Conservation (phyloP, 805 yeast genomes). For the Teunomyces aglyptinius region DNA sequence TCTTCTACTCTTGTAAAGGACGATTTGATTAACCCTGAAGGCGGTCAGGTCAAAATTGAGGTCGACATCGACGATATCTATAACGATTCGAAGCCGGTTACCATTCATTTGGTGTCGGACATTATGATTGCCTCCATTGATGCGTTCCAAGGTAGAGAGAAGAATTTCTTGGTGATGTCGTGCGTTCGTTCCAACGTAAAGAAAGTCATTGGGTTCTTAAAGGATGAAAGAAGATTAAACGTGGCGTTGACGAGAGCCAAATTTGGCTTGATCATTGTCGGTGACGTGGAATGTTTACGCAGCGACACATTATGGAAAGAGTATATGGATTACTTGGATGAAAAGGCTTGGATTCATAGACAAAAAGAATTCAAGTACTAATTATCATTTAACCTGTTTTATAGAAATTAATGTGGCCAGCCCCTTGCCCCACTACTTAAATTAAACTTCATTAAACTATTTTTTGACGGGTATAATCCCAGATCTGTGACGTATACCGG, state of each 20-base stretch:
- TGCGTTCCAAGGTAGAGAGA: conserved; percentile 31
- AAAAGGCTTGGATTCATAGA: conserved; percentile 27
- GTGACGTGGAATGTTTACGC: conserved; percentile 40
- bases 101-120: conserved; percentile 47
- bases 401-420: not conserved
- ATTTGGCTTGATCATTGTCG: conserved; percentile 29
- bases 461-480: too few species aligned
- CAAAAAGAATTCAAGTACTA: conserved; percentile 9
- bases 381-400: not conserved
- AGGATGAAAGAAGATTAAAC: conserved; percentile 28
- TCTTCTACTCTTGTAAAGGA: conserved; percentile 51
- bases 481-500: too few species aligned
- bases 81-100: conserved; percentile 45
- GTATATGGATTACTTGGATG: conserved; percentile 42
- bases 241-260: conserved; percentile 31
- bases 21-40: conserved; percentile 53
- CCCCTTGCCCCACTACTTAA: not conserved
- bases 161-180: conserved; percentile 28
- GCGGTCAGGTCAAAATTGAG: conserved; percentile 46
- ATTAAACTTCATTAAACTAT: not conserved
- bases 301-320: conserved; percentile 52
- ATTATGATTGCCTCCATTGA: conserved; percentile 42
- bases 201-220: conserved; percentile 24
- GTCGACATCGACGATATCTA: conserved; percentile 61
- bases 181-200: conserved; percentile 26